phyloP scores from a whole-genome alignment of 345 rosid species.

The Camelina sativa region DNA sequence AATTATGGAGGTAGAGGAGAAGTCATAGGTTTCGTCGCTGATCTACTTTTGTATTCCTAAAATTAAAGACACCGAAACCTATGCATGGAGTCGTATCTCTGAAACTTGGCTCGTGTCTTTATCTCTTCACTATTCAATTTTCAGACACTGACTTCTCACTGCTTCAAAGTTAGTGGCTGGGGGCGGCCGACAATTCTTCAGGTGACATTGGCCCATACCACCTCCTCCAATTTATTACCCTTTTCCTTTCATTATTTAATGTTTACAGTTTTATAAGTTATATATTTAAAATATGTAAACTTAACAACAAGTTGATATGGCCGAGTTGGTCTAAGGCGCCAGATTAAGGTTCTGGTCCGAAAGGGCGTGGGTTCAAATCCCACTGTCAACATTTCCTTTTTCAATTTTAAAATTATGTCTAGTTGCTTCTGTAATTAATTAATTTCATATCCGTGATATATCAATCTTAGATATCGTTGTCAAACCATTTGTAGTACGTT shows the following conservation, averaged over 20 bases:
- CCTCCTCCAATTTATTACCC: conserved; percentile 11
- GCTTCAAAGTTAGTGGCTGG: conserved; percentile 35
- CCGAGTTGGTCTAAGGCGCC: conserved; percentile 99
- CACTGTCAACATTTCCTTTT: conserved; percentile 65
- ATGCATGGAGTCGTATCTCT: conserved; percentile 37
- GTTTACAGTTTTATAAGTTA: neutral
- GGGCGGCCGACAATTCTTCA: conserved; percentile 42
- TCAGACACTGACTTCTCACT: conserved; percentile 38
- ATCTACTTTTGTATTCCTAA: neutral
- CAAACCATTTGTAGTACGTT: too few species aligned
- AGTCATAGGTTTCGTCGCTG: conserved; percentile 44
- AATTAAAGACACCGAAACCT: conserved; percentile 31
- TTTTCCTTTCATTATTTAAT: neutral
- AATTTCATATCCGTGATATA: neutral
- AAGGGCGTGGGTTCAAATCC: conserved; percentile 99
- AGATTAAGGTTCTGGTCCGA: conserved; percentile 99
- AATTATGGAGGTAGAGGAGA: conserved; percentile 20
- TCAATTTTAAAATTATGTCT: neutral
- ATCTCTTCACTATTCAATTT: conserved; percentile 38
- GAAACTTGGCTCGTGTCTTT: conserved; percentile 41
- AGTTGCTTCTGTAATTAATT: too few species aligned
- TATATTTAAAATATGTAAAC: neutral
- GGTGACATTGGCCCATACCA: conserved; percentile 44
- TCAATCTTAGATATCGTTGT: neutral
- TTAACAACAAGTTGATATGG: conserved; percentile 65